Conservation (phyloP, 306 rosid genomes). For the Acacia melanoxylon region DNA sequence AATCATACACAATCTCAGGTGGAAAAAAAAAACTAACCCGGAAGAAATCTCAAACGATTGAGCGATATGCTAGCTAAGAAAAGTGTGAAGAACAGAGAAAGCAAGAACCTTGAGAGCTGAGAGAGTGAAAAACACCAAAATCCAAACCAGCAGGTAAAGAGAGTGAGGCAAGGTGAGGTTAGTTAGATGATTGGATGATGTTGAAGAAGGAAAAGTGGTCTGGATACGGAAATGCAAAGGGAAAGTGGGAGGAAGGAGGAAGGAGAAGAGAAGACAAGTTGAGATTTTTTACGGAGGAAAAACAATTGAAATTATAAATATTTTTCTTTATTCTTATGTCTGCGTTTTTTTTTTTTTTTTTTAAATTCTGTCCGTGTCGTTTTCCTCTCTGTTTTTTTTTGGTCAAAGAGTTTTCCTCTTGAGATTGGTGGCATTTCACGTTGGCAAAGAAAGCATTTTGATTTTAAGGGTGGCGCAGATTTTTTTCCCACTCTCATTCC, state of each 20-base stretch:
- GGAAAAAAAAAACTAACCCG: background rate
- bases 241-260: conserved; percentile 2
- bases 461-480: background rate
- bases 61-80: background rate
- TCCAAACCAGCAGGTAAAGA: background rate
- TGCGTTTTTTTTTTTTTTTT: background rate
- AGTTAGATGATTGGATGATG: background rate
- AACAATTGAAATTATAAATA: background rate
- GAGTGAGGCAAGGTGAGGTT: background rate
- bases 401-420: background rate
- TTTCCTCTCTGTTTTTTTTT: no score
- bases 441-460: background rate
- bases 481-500: background rate
- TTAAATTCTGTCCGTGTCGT: background rate
- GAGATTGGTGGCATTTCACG: background rate
- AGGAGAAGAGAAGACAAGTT: background rate
- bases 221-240: background rate
- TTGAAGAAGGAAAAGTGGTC: background rate
- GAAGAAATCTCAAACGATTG: background rate
- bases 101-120: background rate
- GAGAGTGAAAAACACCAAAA: background rate
- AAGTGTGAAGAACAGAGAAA: background rate
- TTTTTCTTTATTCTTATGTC: background rate
- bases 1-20: background rate
- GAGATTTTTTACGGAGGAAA: background rate